A percentile compares a stretch with the other conserved stretches of the same genome.
Conservation (phyloP, 495 filamentous ascomycete species). For the Amniculicola lignicola region DNA sequence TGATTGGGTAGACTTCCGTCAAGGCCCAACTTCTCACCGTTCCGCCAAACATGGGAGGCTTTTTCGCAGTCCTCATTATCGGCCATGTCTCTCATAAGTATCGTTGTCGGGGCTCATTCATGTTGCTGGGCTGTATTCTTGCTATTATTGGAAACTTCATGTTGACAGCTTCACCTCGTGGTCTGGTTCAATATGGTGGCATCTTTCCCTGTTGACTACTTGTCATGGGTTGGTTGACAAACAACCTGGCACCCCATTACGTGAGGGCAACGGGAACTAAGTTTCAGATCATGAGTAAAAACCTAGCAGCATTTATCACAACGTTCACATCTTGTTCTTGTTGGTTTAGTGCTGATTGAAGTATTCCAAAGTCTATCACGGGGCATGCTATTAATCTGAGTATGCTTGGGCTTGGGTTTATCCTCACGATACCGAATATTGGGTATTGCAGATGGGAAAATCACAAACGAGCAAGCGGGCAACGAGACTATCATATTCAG, state of each 20-base stretch:
- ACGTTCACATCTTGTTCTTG: slow-evolving; percentile 46
- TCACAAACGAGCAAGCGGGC: slow-evolving; percentile 42
- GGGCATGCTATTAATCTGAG: slow-evolving; percentile 51
- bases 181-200: slow-evolving; percentile 72
- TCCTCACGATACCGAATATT: slow-evolving; percentile 41
- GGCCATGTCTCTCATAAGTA: slow-evolving; percentile 79
- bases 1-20: slow-evolving; percentile 67
- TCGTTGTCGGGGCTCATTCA: slow-evolving; percentile 71
- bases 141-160: slow-evolving; percentile 78
- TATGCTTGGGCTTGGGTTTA: slow-evolving; percentile 42
- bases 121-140: slow-evolving; percentile 66
- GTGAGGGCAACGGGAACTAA: slow-evolving; percentile 50
- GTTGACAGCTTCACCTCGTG: slow-evolving; percentile 59
- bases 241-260: slow-evolving; percentile 68
- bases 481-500: slow-evolving; percentile 44
- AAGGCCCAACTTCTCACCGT: slow-evolving; percentile 79
- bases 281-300: slow-evolving; percentile 47
- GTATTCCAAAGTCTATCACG: slow-evolving; percentile 44
- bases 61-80: slow-evolving; percentile 67
- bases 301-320: slow-evolving; percentile 52
- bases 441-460: slow-evolving; percentile 50
- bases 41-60: slow-evolving; percentile 80
- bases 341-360: neutral
- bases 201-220: slow-evolving; percentile 90
- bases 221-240: slow-evolving; percentile 84